phyloP scores from a whole-genome alignment of 2,329 filamentous ascomycete species.

The Ampelomyces quisqualis region DNA sequence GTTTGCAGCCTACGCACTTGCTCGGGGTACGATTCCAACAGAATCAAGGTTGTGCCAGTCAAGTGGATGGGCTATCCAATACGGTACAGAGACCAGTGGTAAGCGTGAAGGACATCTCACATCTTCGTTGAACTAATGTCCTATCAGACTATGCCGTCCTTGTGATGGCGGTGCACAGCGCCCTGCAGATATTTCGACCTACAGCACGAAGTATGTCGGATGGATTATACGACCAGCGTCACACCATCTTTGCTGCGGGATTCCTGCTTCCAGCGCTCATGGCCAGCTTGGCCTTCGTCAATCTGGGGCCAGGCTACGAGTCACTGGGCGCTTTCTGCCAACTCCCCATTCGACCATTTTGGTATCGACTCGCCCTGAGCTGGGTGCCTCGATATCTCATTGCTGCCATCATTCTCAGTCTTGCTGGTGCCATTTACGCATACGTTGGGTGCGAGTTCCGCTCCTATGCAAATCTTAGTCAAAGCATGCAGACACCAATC shows the following conservation, averaged over 20 bases:
- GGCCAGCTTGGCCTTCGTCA: conserved; percentile 64
- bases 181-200: conserved; percentile 68
- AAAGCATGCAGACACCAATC: conserved; percentile 15
- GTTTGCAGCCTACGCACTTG: conserved; percentile 62
- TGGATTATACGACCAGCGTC: conserved; percentile 68
- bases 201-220: conserved; percentile 51
- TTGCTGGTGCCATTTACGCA: conserved; percentile 69
- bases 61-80: conserved; percentile 66
- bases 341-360: conserved; percentile 64
- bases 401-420: conserved; percentile 61
- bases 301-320: conserved; percentile 56
- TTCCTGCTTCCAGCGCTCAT: conserved; percentile 60
- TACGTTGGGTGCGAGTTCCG: conserved; percentile 57
- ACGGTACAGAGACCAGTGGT: conserved; percentile 67
- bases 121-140: background rate
- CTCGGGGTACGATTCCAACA: conserved; percentile 53
- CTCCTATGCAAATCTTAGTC: conserved; percentile 28
- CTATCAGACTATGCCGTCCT: conserved; percentile 65
- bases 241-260: conserved; percentile 60
- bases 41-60: conserved; percentile 63
- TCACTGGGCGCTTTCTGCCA: conserved; percentile 69
- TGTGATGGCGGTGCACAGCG: conserved; percentile 72
- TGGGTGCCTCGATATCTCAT: conserved; percentile 76
- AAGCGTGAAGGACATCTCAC: conserved; percentile 13
- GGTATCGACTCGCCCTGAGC: conserved; percentile 67